A percentile compares a stretch with the other conserved stretches of the same genome.
These are phyloP conservation scores for Agarophyton chilense DNA, from an alignment of 23 red algal genomes.

Conservation along the genomic window DNA sequence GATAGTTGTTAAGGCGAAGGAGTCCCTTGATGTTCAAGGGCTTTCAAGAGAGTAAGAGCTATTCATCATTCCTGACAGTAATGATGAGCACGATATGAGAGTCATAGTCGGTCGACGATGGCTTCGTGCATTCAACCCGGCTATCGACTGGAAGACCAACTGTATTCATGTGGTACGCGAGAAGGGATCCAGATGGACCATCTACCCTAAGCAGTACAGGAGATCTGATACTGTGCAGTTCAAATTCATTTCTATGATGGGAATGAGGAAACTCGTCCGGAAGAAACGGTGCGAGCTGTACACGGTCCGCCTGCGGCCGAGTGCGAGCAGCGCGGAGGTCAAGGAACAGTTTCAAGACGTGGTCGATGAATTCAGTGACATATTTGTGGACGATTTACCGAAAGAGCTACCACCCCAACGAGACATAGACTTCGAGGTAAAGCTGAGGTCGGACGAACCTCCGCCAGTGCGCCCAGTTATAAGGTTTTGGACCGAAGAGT, in stretches of 20 bases:
- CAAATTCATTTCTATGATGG: neutral
- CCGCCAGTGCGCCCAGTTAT: slow-evolving; percentile 31
- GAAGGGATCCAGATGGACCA: no score
- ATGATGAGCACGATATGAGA: neutral
- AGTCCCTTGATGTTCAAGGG: no score
- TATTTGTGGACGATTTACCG: slow-evolving; percentile 32
- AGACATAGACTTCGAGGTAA: slow-evolving; percentile 35
- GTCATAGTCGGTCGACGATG: slow-evolving; percentile 14
- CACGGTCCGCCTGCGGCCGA: slow-evolving; percentile 5
- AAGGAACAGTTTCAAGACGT: no score
- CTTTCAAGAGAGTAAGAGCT: no score
- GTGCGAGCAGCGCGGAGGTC: no score
- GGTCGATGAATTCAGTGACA: slow-evolving; percentile 4
- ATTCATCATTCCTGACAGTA: no score
- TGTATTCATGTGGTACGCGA: no score
- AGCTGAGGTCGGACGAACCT: neutral
- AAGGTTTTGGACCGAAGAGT: neutral
- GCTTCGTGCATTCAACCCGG: neutral
- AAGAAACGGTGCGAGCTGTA: neutral
- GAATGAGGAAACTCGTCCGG: neutral
- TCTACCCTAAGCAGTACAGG: no score
- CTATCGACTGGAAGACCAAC: slow-evolving; percentile 1
- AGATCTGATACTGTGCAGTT: no score
- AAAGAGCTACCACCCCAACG: slow-evolving; percentile 1
- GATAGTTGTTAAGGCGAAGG: neutral